phyloP scores from a whole-genome alignment of 192 early-diverging fungal genomes.

The Martensiomyces pterosporus region DNA sequence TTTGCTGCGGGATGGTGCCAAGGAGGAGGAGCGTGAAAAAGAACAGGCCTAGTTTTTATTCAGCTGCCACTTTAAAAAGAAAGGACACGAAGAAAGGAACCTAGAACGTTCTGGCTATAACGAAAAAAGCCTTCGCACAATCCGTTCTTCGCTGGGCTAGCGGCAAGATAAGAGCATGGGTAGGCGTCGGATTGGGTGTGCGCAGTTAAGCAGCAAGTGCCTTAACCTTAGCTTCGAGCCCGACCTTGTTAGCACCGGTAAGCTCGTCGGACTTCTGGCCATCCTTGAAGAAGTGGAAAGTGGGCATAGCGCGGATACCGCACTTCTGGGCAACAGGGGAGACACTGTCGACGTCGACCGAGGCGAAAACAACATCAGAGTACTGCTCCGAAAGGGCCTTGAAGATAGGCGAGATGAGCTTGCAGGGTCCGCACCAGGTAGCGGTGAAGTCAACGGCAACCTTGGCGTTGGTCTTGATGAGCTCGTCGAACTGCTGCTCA shows the following conservation, averaged over 20 bases:
- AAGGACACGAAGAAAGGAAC: no score
- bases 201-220: constrained; percentile 18
- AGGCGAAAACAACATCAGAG: constrained; percentile 63
- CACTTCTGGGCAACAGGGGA: constrained; percentile 43
- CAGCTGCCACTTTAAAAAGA: no score
- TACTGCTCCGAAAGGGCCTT: constrained; percentile 54
- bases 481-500: constrained; percentile 14
- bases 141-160: no score
- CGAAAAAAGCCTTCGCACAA: no score
- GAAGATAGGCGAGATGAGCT: constrained; percentile 65
- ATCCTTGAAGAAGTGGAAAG: constrained; percentile 68
- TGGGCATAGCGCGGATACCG: constrained; percentile 66
- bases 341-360: constrained; percentile 79
- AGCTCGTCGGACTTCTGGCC: constrained; percentile 60
- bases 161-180: no score
- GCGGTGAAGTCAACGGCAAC: constrained; percentile 77
- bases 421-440: constrained; percentile 87
- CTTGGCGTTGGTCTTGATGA: constrained; percentile 23
- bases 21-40: no score
- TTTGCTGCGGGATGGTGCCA: no score
- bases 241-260: constrained; percentile 55
- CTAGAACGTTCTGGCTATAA: no score
- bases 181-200: no score
- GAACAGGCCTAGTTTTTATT: no score
- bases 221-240: constrained; percentile 20